Base-by-base conservation (phyloP, 768 basidiomycete genomes). In the Rhizopogon roseolus region DNA sequence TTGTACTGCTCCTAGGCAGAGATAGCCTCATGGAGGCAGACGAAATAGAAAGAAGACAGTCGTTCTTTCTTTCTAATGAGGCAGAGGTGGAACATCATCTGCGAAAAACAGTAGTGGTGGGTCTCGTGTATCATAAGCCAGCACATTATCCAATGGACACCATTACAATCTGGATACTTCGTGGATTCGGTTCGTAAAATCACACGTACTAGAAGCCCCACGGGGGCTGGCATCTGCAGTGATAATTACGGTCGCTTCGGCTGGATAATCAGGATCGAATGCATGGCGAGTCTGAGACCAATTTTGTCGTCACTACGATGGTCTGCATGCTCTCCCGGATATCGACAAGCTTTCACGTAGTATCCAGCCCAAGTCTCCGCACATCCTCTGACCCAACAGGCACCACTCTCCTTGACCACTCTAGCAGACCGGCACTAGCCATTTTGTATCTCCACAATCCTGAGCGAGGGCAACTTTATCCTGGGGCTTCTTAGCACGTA, bases 381-480 rank as follows among this genome's bases (percentile, higher is more conserved):
- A 58, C 43, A 34, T 66, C 64, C 32, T 36, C n/a, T 5, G 10
- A n/a, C 32, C 60, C 54, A 22, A 66, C 41, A 1, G 64, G 57
- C 36, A 62, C 59, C 11, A 56, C 45, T 34, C 45, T 46, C 45
- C 32, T 46, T 34, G 45, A 32, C 8, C 22, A 14, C 10, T 46
- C 29, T 8, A 46, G 45, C 45, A 72, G 60, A 19, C 68, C 9
- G 60, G 53, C 22, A 70, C 38, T 6, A 73, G 58, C 73, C 76
- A 77, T 4, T 52, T 34, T 10, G 61, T 50, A 13, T 78, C 66
- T 16, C 67, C 61, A 43, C 66, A 66, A 37, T 64, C 55, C 10
- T 61, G 57, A 2, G 69, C 70, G 2, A 76, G 59, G 3, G 48
- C 49, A 34, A 76, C 60, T 49, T 66, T 69, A 36, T 67, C 62